These are phyloP conservation scores for Annulohypoxylon moriforme DNA, from an alignment of 495 filamentous ascomycete species.

Conservation along the genomic window DNA sequence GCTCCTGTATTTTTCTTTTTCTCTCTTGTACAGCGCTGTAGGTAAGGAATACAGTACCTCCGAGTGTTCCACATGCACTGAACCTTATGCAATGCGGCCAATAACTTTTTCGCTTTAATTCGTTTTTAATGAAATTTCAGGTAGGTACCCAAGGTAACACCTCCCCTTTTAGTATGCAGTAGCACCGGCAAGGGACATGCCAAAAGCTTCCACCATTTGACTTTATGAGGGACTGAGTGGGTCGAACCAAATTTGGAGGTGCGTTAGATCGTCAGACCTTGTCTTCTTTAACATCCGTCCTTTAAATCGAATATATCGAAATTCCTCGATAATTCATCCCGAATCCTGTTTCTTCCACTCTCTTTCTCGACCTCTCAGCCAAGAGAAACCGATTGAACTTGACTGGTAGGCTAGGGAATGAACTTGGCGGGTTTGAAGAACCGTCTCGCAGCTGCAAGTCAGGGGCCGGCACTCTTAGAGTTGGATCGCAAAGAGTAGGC, in stretches of 20 bases:
- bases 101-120: constrained; percentile 12
- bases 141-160: constrained; percentile 22
- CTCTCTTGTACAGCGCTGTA: neutral
- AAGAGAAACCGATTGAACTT: constrained; percentile 1
- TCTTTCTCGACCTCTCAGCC: constrained; percentile 6
- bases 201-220: constrained; percentile 37
- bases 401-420: neutral
- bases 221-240: constrained; percentile 27
- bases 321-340: constrained; percentile 24
- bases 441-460: constrained; percentile 5
- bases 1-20: neutral
- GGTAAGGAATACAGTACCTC: neutral
- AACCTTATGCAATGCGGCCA: constrained; percentile 13
- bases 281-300: constrained; percentile 11
- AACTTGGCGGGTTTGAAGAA: constrained; percentile 8
- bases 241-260: constrained; percentile 29
- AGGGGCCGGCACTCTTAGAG: constrained; percentile 3
- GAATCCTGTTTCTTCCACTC: neutral
- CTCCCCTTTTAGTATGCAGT: constrained; percentile 32
- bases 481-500: neutral
- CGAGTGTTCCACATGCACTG: neutral
- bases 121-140: constrained; percentile 29
- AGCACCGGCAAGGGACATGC: constrained; percentile 25
- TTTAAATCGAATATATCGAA: constrained; percentile 6
- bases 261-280: constrained; percentile 6